phyloP scores from a whole-genome alignment of 257 asterid species.

The Henckelia pumila region DNA sequence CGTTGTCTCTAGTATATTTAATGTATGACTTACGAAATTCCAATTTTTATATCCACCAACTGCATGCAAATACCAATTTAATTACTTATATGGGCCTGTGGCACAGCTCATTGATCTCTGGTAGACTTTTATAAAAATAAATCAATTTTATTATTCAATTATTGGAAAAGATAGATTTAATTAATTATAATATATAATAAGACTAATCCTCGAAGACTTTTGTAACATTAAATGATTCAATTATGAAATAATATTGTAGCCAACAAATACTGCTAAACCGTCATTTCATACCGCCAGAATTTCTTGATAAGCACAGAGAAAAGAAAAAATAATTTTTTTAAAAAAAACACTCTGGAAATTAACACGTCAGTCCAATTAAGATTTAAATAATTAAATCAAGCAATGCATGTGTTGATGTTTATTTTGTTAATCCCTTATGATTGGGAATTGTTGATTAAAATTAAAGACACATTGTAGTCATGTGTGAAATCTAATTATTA shows the following conservation, averaged over 20 bases:
- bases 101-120: not conserved
- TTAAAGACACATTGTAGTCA: not conserved
- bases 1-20: too few relatives aligned
- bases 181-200: too few relatives aligned
- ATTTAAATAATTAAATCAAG: not conserved
- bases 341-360: not conserved
- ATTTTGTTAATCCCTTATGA: not conserved
- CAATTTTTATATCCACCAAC: not conserved
- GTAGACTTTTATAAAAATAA: not conserved
- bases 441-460: not conserved
- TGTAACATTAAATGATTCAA: not conserved
- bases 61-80: not conserved
- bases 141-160: not conserved
- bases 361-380: not conserved
- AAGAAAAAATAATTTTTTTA: too few relatives aligned
- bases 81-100: too few relatives aligned
- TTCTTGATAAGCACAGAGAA: not conserved
- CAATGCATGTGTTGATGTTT: slow-evolving; percentile 1
- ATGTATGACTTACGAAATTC: too few relatives aligned
- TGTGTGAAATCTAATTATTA: not conserved
- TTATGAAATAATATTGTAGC: not conserved
- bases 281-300: not conserved
- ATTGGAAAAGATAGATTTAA: not conserved
- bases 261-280: not conserved
- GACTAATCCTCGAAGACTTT: not conserved